A percentile compares a stretch with the other conserved stretches of the same genome.
Evolutionary conservation across 805 yeast genomes (phyloP).

Genomic region (Torulaspora franciscae): DNA sequence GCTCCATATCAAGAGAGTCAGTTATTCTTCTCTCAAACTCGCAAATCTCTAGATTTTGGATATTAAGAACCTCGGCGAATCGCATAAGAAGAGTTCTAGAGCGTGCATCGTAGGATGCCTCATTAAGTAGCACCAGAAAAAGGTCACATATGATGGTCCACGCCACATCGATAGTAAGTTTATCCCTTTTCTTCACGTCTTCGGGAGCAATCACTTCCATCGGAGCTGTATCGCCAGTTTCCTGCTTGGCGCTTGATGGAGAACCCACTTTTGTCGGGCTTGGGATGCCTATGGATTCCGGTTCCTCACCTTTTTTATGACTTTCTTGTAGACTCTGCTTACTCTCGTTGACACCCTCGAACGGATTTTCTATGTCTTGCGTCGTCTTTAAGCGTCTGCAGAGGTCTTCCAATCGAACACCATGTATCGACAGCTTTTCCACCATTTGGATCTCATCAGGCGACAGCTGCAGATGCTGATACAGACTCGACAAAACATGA

Average conservation of each 20-base stretch:
- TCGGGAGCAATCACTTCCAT: constrained; percentile 30
- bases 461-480: constrained; percentile 71
- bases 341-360: constrained; percentile 21
- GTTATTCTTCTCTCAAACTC: constrained; percentile 90
- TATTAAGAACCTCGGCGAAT: constrained; percentile 59
- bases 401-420: constrained; percentile 69
- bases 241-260: neutral
- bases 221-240: neutral
- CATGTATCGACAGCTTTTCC: constrained; percentile 77
- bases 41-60: constrained; percentile 61
- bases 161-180: constrained; percentile 64
- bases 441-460: constrained; percentile 84
- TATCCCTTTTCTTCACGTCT: constrained; percentile 34
- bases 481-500: constrained; percentile 62
- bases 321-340: constrained; percentile 1
- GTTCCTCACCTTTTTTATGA: constrained; percentile 9
- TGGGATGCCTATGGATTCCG: neutral
- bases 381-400: constrained; percentile 54
- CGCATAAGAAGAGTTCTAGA: constrained; percentile 71
- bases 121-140: constrained; percentile 71
- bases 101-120: constrained; percentile 83
- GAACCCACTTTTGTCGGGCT: neutral
- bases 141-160: constrained; percentile 95
- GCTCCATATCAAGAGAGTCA: constrained; percentile 85
- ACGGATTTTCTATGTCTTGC: constrained; percentile 50